Conservation (phyloP, 2,329 filamentous ascomycete genomes). For the Fusarium cyanostomum region DNA sequence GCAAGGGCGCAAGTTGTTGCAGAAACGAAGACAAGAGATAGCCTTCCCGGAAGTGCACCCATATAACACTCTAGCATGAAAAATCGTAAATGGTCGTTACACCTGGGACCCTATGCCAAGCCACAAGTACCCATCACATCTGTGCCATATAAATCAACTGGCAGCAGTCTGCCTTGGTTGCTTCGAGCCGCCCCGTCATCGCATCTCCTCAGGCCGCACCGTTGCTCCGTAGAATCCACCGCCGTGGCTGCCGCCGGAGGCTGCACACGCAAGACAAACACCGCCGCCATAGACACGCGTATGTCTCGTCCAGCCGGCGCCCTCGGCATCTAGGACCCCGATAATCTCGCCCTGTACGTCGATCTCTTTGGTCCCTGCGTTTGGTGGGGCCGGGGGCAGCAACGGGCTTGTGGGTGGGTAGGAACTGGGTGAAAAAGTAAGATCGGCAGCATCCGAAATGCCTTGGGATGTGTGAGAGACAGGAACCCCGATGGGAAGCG, state of each 20-base stretch:
- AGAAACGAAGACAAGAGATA: constrained; percentile 24
- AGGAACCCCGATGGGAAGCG: constrained; percentile 50
- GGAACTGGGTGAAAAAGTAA: constrained; percentile 57
- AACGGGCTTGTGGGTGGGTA: constrained; percentile 59
- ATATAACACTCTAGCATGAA: constrained; percentile 33
- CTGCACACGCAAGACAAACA: constrained; percentile 64
- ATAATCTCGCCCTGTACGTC: constrained; percentile 62
- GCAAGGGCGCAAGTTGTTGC: constrained; percentile 1
- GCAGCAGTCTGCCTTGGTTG: constrained; percentile 6
- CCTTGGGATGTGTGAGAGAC: constrained; percentile 36
- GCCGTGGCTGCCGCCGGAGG: constrained; percentile 54
- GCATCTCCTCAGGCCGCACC: constrained; percentile 62
- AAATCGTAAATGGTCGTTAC: constrained; percentile 38
- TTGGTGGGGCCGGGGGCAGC: constrained; percentile 58
- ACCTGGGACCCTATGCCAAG: constrained; percentile 15
- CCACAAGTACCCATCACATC: constrained; percentile 9
- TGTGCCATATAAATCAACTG: constrained; percentile 9
- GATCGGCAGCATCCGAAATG: constrained; percentile 40
- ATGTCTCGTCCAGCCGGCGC: constrained; percentile 64
- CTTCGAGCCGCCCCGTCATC: constrained; percentile 42
- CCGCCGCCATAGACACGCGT: constrained; percentile 69
- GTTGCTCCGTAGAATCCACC: constrained; percentile 64
- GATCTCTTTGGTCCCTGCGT: constrained; percentile 46
- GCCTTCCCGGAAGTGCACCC: constrained; percentile 30
- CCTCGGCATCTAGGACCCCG: constrained; percentile 57